Conservation (phyloP, 345 rosid genomes). For the Pugionium cornutum region DNA sequence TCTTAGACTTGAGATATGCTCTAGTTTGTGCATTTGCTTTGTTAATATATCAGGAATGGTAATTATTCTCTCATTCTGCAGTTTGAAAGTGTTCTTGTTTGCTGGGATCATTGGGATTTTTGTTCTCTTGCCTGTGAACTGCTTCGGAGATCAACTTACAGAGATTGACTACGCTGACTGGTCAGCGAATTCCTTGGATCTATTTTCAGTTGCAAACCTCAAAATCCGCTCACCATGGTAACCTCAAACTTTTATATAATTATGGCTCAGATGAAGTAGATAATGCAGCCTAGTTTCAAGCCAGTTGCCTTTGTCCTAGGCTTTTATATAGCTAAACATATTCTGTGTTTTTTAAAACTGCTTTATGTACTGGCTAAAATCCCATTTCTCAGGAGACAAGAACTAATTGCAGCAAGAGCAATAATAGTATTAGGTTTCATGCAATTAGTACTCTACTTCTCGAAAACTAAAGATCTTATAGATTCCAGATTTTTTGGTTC, state of each 20-base stretch:
- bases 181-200: slow-evolving; percentile 72
- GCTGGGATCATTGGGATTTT: slow-evolving; percentile 85
- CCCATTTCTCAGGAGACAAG: background rate
- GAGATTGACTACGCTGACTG: slow-evolving; percentile 66
- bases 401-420: background rate
- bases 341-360: too few relatives aligned
- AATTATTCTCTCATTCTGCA: slow-evolving; percentile 41
- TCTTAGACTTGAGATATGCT: slow-evolving; percentile 11
- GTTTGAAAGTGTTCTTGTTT: slow-evolving; percentile 81
- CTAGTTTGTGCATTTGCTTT: slow-evolving; percentile 27
- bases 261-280: background rate
- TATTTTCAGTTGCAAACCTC: slow-evolving; percentile 81
- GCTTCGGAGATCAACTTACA: slow-evolving; percentile 63
- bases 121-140: slow-evolving; percentile 88
- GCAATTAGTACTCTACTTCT: background rate
- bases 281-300: slow-evolving; percentile 4
- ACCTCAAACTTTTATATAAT: slow-evolving; percentile 14
- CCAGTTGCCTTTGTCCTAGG: too few relatives aligned
- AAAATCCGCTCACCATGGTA: slow-evolving; percentile 65
- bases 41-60: slow-evolving; percentile 3
- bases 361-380: too few relatives aligned
- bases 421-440: background rate
- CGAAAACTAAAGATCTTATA: slow-evolving; percentile 13
- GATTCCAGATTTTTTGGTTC: slow-evolving; percentile 24
- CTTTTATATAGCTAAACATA: too few relatives aligned